Base-by-base conservation (phyloP, 805 yeast species). In the Barnettozyma pratensis region DNA sequence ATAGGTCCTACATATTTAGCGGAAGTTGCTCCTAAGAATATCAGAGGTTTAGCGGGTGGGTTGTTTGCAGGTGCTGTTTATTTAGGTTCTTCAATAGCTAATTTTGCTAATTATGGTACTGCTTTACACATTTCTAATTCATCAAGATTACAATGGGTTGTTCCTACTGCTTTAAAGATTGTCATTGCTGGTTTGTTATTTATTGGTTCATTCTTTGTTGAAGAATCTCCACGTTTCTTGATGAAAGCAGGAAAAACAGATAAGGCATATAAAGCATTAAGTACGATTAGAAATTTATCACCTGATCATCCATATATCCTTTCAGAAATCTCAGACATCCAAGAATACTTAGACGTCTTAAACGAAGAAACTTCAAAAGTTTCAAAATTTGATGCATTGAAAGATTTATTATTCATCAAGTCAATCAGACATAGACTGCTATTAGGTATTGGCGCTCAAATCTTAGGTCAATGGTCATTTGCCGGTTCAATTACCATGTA, bases 381-480 rank as follows among this genome's bases (percentile, higher is more conserved):
- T 27, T 58, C 68, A 2, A 48, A 64, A 29, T 44, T 57, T 34
- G 54, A 54, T 14, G 50, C 55, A 34, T 27, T 64, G n/a, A 69
- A 62, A 52, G 76, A 72, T 38, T 59, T 74, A 30, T 47, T 73
- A 36, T 29, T 57, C 6, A 68, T 66, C 36, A 66, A 60, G 46
- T 72, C 79, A 6, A 65, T 75, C 47, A 62, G 75, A 47, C 74
- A 74, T 62, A 68, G 83, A 62, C 67, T 79, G 42, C 54, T 64
- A 7, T 53, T 78, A 37, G 74, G 78, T 40, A 48, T 70, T 35
- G 50, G 61, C 47, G 67, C 73, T 31, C 83, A 77, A 60, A 38
- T 77, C 11, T 65, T 79, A 37, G 76, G 75, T 36, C 83, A 79
- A 63, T 79, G 83, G 83, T 72, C 79, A n/a, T 81, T 82, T 45